Conservation (phyloP, 2,329 filamentous ascomycete species). For the Fonsecaea monophora region DNA sequence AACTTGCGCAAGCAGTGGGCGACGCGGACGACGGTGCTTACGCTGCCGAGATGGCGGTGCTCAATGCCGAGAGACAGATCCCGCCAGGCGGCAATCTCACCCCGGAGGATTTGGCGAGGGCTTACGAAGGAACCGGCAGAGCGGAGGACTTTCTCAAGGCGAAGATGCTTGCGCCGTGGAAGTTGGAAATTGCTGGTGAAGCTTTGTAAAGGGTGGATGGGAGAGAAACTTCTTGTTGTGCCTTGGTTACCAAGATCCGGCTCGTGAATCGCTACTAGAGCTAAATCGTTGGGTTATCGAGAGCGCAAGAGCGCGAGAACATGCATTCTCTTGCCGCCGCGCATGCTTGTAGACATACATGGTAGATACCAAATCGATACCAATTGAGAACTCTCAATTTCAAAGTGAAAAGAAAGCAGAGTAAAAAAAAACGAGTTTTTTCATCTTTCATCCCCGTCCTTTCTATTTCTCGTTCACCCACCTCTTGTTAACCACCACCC, state of each 20-base stretch:
- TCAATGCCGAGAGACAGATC: conserved; percentile 75
- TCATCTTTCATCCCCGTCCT: neutral
- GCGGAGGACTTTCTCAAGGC: conserved; percentile 77
- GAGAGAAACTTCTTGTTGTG: neutral
- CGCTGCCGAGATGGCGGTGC: conserved; percentile 77
- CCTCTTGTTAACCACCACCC: conserved; percentile 33
- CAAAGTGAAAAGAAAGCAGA: neutral
- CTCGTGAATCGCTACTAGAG: neutral
- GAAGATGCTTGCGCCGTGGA: conserved; percentile 84
- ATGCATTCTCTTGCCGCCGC: neutral
- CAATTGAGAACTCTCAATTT: neutral
- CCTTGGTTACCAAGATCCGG: neutral
- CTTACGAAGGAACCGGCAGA: conserved; percentile 75
- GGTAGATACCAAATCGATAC: neutral
- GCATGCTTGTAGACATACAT: neutral
- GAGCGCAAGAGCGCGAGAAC: neutral
- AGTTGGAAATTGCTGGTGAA: conserved; percentile 35
- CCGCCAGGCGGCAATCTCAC: conserved; percentile 74
- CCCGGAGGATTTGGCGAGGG: conserved; percentile 72
- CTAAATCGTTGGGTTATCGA: neutral
- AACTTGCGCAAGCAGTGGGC: conserved; percentile 68
- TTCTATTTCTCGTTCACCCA: conserved; percentile 41
- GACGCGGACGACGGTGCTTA: conserved; percentile 58
- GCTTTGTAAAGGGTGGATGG: conserved; percentile 1
- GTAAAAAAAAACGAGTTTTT: neutral